phyloP scores from a whole-genome alignment of 2,329 filamentous ascomycete species.

The Rutstroemia sp. region DNA sequence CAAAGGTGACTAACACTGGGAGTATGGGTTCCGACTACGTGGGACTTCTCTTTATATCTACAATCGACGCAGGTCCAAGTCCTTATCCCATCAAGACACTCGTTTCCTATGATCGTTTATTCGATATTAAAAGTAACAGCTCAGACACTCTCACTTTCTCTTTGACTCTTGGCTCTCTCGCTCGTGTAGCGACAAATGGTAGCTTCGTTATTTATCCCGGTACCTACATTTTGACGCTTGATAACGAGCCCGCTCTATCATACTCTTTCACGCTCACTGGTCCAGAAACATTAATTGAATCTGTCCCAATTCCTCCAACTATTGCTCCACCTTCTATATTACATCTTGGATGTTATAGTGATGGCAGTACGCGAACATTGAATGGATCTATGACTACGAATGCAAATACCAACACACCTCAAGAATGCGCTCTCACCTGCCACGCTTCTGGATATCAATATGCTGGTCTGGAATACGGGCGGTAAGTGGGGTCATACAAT shows the following conservation, averaged over 20 bases:
- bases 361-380: no score
- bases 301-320: no score
- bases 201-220: conserved; percentile 47
- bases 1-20: conserved; percentile 35
- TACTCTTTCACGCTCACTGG: no score
- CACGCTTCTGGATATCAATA: no score
- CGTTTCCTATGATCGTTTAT: conserved; percentile 39
- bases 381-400: no score
- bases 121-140: conserved; percentile 22
- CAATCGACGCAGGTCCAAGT: conserved; percentile 36
- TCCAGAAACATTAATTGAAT: no score
- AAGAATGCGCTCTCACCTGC: no score
- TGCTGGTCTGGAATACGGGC: no score
- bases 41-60: conserved; percentile 41
- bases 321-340: no score
- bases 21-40: conserved; percentile 46
- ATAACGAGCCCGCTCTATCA: conserved; percentile 19
- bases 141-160: conserved; percentile 31
- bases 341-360: no score
- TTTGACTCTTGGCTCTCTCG: conserved; percentile 41
- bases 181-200: conserved; percentile 42
- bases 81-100: conserved; percentile 47
- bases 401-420: no score
- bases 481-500: no score
- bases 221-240: conserved; percentile 40